Evolutionary conservation across 1,284 basidiomycete species (phyloP), one percentile per base, ranked within the genome.

Genomic region (Pterulicium gracile): DNA sequence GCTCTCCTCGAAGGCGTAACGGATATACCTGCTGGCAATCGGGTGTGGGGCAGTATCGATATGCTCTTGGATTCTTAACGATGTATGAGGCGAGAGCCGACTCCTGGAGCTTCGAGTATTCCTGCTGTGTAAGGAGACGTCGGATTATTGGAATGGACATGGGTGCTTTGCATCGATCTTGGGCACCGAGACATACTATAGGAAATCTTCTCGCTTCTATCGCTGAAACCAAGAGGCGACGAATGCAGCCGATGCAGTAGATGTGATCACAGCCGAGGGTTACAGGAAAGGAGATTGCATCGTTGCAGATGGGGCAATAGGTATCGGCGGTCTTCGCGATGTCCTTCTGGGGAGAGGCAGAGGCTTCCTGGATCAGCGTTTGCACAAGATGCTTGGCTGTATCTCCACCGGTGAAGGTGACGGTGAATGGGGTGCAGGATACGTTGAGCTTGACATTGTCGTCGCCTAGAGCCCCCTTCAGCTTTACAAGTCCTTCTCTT

Each of bases 1-100:
- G 19, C 23, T 71, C 67, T 27, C 72, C 73, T 4, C 62, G 60
- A 0, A 72, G 64, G 1, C 67, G 69, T 2, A 62, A 56, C 24
- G 79, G 74, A 56, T 88, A 88, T 1, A 86, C 66, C 53, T 87
- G 81, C 0, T 67, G 66, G 54, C 84, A 88, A 55, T 88, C 81
- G 0, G 84, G 79, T 0, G 83, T 79, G 0, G 84, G 84, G 58
- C 84, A 88, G 54, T 79, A 79, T 48, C 74, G 70, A 54, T 81
- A 81, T 48, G 85, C 77, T 10, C 68, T 60, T 0, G 80, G 67
- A 19, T 69, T 72, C 0, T 70, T 59, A 47, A 77, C 72, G 15
- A 83, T 64, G 54, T 85, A 67, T 0, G 70, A 56, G 20, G 69
- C 63, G 55, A 83, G 79, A 0, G 82, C 72, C 0, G 79, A 73